Base-by-base conservation (phyloP, 192 early-diverging fungal species). In the Backusella morwellensis region DNA sequence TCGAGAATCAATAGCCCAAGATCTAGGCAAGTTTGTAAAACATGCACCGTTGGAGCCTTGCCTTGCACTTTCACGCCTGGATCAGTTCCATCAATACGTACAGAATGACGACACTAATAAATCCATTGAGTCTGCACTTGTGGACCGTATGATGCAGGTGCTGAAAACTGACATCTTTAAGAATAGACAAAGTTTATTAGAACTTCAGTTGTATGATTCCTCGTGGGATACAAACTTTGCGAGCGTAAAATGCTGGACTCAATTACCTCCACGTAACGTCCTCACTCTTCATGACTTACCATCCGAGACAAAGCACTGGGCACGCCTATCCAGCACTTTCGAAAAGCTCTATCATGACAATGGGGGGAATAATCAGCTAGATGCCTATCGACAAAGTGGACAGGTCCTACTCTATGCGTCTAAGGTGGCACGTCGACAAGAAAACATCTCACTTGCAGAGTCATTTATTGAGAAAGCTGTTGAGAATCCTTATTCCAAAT, bases 231-330 rank as follows among this genome's bases (percentile, higher is more conserved):
- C 11, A 5, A 23, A 70, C 3, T 41, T 68, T 29, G 19, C 34
- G 5, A 52, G 66, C 54, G 68, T 68, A 5, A 50, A 77, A 40
- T 42, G 56, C 38, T 77, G 75, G 75, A 32, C 42, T 0, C 21
- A 35, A 15, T 32, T 35, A 19, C 29, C 26, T 34, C 19, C 21
- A 4, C 15, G 23, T 23, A 63, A 42, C 11, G 35, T 40, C 17
- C 56, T 56, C 23, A 41, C 32, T 3, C 40, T 42, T 9, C 41
- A 44, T 42, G 32, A 47, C 34, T 26, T 40, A 19, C 23, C 68
- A 29, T 35, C 67, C 15, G 75, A 77, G 19, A 70, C 75, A 9
- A 77, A 77, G 50, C 34, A 56, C 34, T 77, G 75, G 75, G 50
- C 67, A 2, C 50, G 75, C 40, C 35, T 77, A 17, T n/a, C 68